These are phyloP conservation scores for Diospyros lotus DNA, from an alignment of 148 eudicot genomes.

Conservation along the genomic window DNA sequence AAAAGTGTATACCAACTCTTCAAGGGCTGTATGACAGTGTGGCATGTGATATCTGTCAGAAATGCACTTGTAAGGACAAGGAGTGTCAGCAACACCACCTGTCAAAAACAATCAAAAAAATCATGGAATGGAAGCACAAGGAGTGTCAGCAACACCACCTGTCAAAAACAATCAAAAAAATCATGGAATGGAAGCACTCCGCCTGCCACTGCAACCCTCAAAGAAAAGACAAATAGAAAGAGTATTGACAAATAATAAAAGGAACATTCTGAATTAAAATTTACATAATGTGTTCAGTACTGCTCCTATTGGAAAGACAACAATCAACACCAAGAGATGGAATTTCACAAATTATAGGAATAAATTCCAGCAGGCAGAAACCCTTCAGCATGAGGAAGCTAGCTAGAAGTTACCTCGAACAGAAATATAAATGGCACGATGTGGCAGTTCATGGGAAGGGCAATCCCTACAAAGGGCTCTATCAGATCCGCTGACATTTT, in stretches of 20 bases:
- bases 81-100: conserved; percentile 85
- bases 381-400: conserved; percentile 2
- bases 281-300: not conserved
- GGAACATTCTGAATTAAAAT: not conserved
- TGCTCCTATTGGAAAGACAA: not conserved
- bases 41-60: conserved; percentile 97
- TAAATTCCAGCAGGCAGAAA: conserved; percentile 4
- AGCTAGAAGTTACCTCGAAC: conserved; percentile 58
- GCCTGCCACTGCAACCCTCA: no score
- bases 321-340: not conserved
- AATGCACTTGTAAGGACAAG: conserved; percentile 93
- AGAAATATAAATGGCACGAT: conserved; percentile 64
- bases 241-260: not conserved
- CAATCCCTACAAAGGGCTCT: conserved; percentile 63
- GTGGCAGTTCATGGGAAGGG: conserved; percentile 75
- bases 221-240: not conserved
- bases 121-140: not conserved
- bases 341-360: not conserved
- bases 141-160: not conserved
- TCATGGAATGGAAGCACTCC: not conserved
- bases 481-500: conserved; percentile 84
- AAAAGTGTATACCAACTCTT: conserved; percentile 80
- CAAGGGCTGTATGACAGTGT: conserved; percentile 88
- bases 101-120: conserved; percentile 17
- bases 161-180: not conserved